Conservation (phyloP, 768 basidiomycete species). For the Symmetrospora coprosmae region DNA sequence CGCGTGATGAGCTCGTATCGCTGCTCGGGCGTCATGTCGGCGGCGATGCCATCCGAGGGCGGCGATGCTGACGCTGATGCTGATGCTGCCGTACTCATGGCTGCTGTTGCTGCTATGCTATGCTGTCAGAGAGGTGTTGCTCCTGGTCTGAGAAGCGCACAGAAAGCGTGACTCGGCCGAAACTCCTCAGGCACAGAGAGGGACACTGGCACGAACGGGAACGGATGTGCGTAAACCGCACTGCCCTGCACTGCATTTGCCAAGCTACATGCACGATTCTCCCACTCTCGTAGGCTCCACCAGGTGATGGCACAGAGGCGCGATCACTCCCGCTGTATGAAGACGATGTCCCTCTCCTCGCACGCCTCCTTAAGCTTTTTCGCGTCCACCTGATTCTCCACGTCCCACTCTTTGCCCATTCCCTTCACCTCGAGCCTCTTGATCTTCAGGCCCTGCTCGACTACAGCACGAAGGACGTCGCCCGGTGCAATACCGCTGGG, state of each 20-base stretch:
- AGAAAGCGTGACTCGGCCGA: too few species aligned
- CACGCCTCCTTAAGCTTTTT: background rate
- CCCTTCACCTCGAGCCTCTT: background rate
- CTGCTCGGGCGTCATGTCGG: slow-evolving; percentile 30
- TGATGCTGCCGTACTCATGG: background rate
- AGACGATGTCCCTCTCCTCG: background rate
- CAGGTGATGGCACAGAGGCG: too few species aligned
- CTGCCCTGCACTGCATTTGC: too few species aligned
- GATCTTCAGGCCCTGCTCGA: background rate
- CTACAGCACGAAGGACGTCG: background rate
- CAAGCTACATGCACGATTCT: too few species aligned
- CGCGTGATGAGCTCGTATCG: slow-evolving; percentile 69
- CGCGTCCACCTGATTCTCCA: background rate
- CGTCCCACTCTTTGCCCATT: slow-evolving; percentile 12
- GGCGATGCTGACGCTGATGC: too few species aligned
- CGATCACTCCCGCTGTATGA: too few species aligned
- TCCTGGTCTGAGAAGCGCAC: too few species aligned
- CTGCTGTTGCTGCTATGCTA: background rate
- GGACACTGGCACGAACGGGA: too few species aligned
- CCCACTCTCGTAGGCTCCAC: too few species aligned
- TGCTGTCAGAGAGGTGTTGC: background rate
- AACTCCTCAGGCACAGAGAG: too few species aligned
- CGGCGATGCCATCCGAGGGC: slow-evolving; percentile 1
- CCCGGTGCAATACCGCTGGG: background rate
- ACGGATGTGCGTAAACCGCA: too few species aligned